Base-by-base conservation (phyloP, 2,329 filamentous ascomycete genomes). In the Phyllosticta citriasiana region DNA sequence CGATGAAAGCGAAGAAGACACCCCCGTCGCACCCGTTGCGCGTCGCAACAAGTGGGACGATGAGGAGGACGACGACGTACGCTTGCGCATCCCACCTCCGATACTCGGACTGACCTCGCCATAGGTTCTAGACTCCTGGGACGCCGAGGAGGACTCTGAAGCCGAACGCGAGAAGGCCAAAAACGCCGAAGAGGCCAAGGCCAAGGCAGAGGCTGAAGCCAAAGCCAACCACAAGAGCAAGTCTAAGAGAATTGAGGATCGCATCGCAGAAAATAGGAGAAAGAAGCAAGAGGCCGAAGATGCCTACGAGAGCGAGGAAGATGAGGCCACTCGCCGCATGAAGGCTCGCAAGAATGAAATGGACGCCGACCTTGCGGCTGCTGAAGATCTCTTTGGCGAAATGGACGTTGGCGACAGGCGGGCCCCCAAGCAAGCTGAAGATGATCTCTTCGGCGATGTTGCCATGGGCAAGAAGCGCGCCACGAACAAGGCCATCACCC, bases 141-240 rank as follows among this genome's bases (percentile, higher is more conserved):
- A 97, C 71, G 93, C 90, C 62, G 92, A 89, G 67, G 94, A 97
- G 72, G 94, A 99, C 78, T 96, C 91, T 64, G 94, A 99, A 70
- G 93, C 87, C 69, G 94, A 99, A 80, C 89, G 91, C 70, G 92
- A 97, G 77, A 99, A 97, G 81, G 89, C 84, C 27, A 89, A 88
- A 77, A 94, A 93, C 79, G 91, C 87, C 57, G 87, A 83, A 5
- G 92, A 90, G 71, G 88, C 85, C 59, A 95, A 96, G 77, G 90
- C 88, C 62, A 95, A 95, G 77, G 91, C 90, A 27, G 91, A 92
- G 0, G 92, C 89, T 53, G 89, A 91, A 70, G 91, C 91, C 7
- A 90, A 89, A 53, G 91, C 91, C 59, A 90, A 87, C 70, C 95
- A 97, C 81, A 97, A 97, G 80, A 84, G 85, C 73, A 96, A 93